Percentiles rank a stretch among this genome's conserved stretches.
These are phyloP conservation scores for Dactylellina haptotyla DNA, from an alignment of 2,329 filamentous ascomycete genomes.

Conservation along the genomic window DNA sequence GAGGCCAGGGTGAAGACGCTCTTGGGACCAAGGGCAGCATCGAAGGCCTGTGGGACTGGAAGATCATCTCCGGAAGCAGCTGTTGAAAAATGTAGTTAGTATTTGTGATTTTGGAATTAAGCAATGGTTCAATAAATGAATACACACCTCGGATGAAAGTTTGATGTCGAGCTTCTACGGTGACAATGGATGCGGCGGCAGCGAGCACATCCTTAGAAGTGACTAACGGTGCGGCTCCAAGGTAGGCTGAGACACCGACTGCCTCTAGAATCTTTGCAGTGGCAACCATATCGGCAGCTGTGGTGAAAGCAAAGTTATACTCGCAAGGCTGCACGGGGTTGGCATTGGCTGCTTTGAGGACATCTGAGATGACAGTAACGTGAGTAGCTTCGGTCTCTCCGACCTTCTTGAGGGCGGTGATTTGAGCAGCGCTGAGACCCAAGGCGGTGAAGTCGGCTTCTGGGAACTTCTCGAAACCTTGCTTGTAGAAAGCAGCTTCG, in stretches of 20 bases:
- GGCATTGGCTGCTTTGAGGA: constrained; percentile 71
- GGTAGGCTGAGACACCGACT: constrained; percentile 76
- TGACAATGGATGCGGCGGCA: constrained; percentile 76
- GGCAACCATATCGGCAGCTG: constrained; percentile 73
- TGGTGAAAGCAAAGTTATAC: constrained; percentile 76
- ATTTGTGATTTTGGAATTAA: background rate
- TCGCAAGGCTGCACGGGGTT: constrained; percentile 75
- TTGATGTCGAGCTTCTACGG: constrained; percentile 78
- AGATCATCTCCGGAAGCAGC: constrained; percentile 60
- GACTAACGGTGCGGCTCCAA: constrained; percentile 75
- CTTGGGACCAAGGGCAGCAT: constrained; percentile 74
- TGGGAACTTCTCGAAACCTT: constrained; percentile 75
- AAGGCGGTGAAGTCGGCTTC: constrained; percentile 72
- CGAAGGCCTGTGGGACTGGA: constrained; percentile 74
- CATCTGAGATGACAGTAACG: constrained; percentile 69
- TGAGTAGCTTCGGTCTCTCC: constrained; percentile 72
- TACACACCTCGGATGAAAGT: constrained; percentile 74
- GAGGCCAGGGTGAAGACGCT: constrained; percentile 79
- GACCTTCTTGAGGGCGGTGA: constrained; percentile 71
- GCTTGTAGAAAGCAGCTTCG: constrained; percentile 76
- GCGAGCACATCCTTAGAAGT: constrained; percentile 70
- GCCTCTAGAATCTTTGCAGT: constrained; percentile 77
- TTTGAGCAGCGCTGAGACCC: constrained; percentile 68
- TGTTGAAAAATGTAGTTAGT: constrained; percentile 16
- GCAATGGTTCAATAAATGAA: background rate